Base-by-base conservation (phyloP, 345 rosid genomes). In the Eucalyptus sp. region DNA sequence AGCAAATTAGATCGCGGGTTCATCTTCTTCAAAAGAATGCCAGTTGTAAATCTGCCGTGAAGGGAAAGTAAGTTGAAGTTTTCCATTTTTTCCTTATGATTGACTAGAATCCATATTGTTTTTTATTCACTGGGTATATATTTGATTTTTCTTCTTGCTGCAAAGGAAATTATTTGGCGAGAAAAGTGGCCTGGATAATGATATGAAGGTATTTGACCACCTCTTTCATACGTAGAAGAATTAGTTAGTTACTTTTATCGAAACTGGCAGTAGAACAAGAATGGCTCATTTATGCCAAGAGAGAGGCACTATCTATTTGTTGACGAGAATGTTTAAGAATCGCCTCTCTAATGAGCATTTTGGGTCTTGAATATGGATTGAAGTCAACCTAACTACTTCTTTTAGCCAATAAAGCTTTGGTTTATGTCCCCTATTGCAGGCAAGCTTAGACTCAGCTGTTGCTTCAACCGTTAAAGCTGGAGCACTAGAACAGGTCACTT, bases 161-260 rank as follows among this genome's bases (percentile, higher is more conserved):
- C 88, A 93, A 93, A 96, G 99, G 94, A 95, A 92, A 92, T 90
- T 95, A 89, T 94, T 96, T 85, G 90, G 88, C 66, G 93, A 95
- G 90, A 90, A 90, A 88, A 90, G 68, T 86, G 90, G 66, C 44
- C 90, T 60, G 31, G 92, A 90, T 89, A 92, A 90, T 88, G 86
- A 89, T 86, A 83, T 91, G 86, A 91, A 96, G 99, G 99, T 96
- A 95, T 86, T 44, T 50, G 27, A 46, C 84, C 54, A 43, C 50
- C 54, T 49, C 60, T 41, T 56, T 25, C 44, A 44, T 50, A 48
- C 8, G 8, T 88, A 50, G n/a, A 87, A 33, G n/a, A 66, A 46
- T 41, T 17, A 50, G 62, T 50, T 86, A 31, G 37, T 56, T 43
- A 76, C 15, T 76, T 76, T 41, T 41, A 37, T 76, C 15, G 4